Percentiles rank a stretch among this genome's conserved stretches.
These are phyloP conservation scores for Escallonia rubra DNA, from an alignment of 129 eudicot genomes.

Conservation along the genomic window DNA sequence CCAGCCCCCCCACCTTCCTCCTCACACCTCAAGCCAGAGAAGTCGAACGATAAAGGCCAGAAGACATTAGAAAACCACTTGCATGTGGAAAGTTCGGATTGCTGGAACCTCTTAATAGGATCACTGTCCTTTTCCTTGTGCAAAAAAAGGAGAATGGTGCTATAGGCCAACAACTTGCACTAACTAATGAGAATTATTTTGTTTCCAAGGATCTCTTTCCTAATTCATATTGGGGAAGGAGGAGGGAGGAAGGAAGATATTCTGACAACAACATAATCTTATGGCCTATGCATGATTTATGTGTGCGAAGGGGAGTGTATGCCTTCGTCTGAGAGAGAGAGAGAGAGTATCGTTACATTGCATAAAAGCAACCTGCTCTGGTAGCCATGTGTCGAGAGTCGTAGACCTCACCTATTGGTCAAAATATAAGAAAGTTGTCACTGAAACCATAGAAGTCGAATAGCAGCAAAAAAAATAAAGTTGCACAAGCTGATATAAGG, in stretches of 20 bases:
- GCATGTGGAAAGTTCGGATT: neutral
- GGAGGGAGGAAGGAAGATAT: neutral
- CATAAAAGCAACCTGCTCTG: conserved; percentile 45
- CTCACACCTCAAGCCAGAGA: neutral
- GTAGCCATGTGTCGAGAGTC: conserved; percentile 56
- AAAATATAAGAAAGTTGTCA: neutral
- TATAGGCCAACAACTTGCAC: neutral
- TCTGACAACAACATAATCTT: neutral
- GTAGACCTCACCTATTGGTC: conserved; percentile 41
- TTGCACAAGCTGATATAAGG: no score
- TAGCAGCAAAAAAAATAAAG: no score
- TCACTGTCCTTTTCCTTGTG: neutral
- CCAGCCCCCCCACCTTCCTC: neutral
- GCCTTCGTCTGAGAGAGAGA: neutral
- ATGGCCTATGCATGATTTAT: neutral
- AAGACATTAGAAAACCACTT: neutral
- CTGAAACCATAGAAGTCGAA: neutral
- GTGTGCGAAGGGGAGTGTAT: neutral
- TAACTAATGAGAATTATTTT: neutral
- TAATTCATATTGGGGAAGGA: neutral
- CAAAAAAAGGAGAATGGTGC: no score
- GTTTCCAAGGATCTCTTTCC: neutral
- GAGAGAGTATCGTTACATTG: conserved; percentile 26
- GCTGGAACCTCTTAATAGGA: no score
- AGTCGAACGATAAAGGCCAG: neutral